These are phyloP conservation scores for Fistulifera pelliculosa DNA, from an alignment of 108 stramenopile genomes.

Conservation along the genomic window DNA sequence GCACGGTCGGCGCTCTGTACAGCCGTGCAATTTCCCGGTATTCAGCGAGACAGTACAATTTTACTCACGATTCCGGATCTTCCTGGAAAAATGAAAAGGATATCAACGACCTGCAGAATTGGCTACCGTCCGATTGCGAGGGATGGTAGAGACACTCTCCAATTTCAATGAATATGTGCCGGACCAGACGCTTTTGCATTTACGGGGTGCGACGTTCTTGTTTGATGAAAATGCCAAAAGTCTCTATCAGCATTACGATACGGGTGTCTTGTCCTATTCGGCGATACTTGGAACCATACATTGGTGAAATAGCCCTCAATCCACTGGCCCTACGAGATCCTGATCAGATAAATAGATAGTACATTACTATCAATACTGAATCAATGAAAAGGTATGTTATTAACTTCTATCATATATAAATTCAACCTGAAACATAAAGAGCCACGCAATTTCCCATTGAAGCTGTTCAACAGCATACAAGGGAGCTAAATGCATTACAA, in stretches of 20 bases:
- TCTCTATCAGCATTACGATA: constrained; percentile 38
- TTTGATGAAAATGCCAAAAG: constrained; percentile 28
- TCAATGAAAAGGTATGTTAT: no score
- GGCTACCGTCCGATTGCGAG: constrained; percentile 54
- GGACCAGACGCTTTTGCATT: constrained; percentile 27
- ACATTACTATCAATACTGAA: no score
- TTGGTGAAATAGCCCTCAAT: constrained; percentile 46
- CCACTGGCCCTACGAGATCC: constrained; percentile 41
- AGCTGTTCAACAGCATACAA: no score
- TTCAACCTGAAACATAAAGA: no score
- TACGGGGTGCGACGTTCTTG: constrained; percentile 53
- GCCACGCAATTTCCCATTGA: no score
- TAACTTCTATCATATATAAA: no score
- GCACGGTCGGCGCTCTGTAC: no score
- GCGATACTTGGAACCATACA: constrained; percentile 49
- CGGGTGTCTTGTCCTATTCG: constrained; percentile 53
- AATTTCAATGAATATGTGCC: constrained; percentile 53
- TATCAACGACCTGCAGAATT: constrained; percentile 68
- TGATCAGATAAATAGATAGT: no score
- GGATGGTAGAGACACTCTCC: constrained; percentile 59
- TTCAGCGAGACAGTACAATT: no score
- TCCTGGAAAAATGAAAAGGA: constrained; percentile 36
- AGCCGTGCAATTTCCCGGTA: no score
- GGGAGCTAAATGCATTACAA: no score
- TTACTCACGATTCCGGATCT: constrained; percentile 21